These are phyloP conservation scores for Kalanchoe fedtschenkoi DNA, from an alignment of 164 flowering plant species.

Conservation along the genomic window DNA sequence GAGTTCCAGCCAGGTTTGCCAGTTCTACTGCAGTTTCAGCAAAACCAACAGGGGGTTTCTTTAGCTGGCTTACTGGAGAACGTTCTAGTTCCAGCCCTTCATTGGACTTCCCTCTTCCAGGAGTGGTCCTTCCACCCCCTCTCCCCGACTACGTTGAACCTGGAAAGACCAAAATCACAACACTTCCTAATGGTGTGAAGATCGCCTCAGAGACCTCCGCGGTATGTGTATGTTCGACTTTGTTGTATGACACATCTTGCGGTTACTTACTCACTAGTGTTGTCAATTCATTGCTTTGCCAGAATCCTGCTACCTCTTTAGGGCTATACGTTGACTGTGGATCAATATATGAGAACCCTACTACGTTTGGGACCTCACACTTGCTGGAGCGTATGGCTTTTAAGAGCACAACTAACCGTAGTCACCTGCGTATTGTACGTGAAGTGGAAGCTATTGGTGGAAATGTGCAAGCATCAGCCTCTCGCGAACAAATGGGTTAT, in stretches of 20 bases:
- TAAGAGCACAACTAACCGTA: constrained; percentile 66
- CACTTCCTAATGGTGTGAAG: constrained; percentile 72
- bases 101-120: constrained; percentile 59
- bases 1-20: constrained; percentile 34
- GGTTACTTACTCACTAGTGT: neutral
- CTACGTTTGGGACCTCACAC: constrained; percentile 55
- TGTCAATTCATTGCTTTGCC: neutral
- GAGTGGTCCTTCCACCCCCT: constrained; percentile 47
- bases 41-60: constrained; percentile 43
- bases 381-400: constrained; percentile 88
- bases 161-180: constrained; percentile 67
- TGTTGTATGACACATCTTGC: neutral
- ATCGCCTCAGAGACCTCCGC: constrained; percentile 77
- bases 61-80: constrained; percentile 71
- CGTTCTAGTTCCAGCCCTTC: constrained; percentile 38
- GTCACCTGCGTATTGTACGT: constrained; percentile 72
- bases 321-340: constrained; percentile 78
- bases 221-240: constrained; percentile 25
- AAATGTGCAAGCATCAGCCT: constrained; percentile 41
- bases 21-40: constrained; percentile 41
- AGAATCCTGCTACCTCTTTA: constrained; percentile 80
- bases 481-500: constrained; percentile 86
- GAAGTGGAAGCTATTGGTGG: constrained; percentile 90
- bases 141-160: constrained; percentile 80
- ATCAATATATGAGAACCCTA: constrained; percentile 67